Conservation (phyloP, 2,329 filamentous ascomycete species). For the Torrubiella hemipterigena region DNA sequence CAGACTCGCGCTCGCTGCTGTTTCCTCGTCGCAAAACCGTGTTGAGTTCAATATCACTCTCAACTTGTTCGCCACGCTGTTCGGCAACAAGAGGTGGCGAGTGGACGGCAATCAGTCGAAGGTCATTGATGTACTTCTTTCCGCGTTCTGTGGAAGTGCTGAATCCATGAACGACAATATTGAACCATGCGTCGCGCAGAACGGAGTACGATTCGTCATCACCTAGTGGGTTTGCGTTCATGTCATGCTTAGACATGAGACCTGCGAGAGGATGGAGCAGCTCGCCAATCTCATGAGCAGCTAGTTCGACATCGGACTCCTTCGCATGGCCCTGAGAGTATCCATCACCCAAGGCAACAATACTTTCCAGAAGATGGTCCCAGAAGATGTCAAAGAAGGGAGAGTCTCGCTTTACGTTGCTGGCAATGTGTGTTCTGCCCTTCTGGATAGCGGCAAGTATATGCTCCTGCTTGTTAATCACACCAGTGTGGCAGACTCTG, state of each 20-base stretch:
- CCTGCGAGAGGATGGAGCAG: conserved; percentile 79
- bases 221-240: conserved; percentile 32
- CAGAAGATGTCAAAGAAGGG: conserved; percentile 75
- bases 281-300: conserved; percentile 77
- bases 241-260: conserved; percentile 58
- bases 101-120: conserved; percentile 75
- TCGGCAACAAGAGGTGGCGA: conserved; percentile 81
- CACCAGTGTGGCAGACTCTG: conserved; percentile 60
- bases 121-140: conserved; percentile 60
- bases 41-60: conserved; percentile 95
- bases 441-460: conserved; percentile 67
- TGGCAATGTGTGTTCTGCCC: conserved; percentile 69
- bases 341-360: conserved; percentile 83
- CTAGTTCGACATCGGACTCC: conserved; percentile 68
- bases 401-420: conserved; percentile 54
- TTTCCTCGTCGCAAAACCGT: conserved; percentile 82
- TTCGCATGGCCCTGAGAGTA: conserved; percentile 62
- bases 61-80: conserved; percentile 76
- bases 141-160: conserved; percentile 61
- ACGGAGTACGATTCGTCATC: conserved; percentile 62
- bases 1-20: conserved; percentile 61
- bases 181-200: conserved; percentile 93
- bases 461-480: conserved; percentile 53
- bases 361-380: conserved; percentile 69
- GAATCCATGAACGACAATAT: conserved; percentile 90